Evolutionary conservation across 208 protist genomes (phyloP), one percentile per base, ranked within the genome.

Genomic region (Lotmaria passim): DNA sequence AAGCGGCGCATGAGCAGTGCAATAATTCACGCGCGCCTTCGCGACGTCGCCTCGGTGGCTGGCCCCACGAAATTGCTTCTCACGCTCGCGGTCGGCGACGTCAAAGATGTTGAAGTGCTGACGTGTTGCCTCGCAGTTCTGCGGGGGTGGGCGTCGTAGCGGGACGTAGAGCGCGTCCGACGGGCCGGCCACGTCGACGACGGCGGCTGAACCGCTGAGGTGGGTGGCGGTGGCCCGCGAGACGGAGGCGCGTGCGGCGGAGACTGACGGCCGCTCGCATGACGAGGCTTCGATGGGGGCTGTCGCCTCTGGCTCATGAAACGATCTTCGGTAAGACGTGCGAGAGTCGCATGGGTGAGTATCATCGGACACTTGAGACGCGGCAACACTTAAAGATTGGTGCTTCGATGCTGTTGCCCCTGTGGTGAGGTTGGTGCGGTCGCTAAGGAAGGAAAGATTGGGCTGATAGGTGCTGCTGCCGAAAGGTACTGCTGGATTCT

Each of bases 81-180:
- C 31, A 26, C n/a, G 7, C 39, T n/a, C 48, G 1, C 17, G 15
- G 11, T 48, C 52, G 24, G 17, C 53, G 21, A 34, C 46, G 11
- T 67, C 48, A 17, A 77, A 81, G 50, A 81, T 60, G n/a, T 15
- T 61, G 57, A 81, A 75, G 48, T 72, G 46, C 48, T 81, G 76
- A 14, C 41, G 64, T 11, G 48, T 73, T 0, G 76, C 76, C 39
- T 39, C 70, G 46, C 69, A 70, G 26, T 46, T 58, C 5, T 24
- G 30, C 1, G 70, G 59, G 7, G 63, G 52, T 7, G 70, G 76
- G 8, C 64, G 60, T 19, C 60, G 62, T 57, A 77, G 56, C 3
- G 71, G 71, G 24, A 71, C 33, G 58, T 77, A 77, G 8, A 66
- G 36, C 4, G 34, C 39, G 24, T 77, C 70, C 39, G 65, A 34